phyloP scores from a whole-genome alignment of 306 rosid genomes.

The Casuarina cunninghamiana region DNA sequence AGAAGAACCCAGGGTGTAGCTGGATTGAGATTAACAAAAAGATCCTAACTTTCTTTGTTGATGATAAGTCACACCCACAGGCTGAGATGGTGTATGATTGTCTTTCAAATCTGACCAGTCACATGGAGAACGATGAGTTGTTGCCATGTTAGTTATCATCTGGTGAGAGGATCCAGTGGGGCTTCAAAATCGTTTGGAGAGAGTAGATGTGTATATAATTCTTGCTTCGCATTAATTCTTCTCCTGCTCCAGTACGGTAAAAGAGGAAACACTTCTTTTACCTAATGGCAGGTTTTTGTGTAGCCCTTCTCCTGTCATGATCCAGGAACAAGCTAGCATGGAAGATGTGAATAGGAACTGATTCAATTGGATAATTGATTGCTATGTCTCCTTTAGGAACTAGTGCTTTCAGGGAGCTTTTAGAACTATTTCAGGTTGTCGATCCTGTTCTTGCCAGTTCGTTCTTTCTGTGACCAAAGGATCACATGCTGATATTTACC shows the following conservation, averaged over 20 bases:
- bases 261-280: neutral
- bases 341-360: too few relatives aligned
- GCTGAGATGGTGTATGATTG: slow-evolving; percentile 50
- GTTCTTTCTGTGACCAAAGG: too few relatives aligned
- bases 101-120: slow-evolving; percentile 51
- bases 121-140: slow-evolving; percentile 55
- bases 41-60: slow-evolving; percentile 64
- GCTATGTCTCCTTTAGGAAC: too few relatives aligned
- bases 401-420: too few relatives aligned
- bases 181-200: neutral
- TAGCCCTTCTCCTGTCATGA: too few relatives aligned
- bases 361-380: too few relatives aligned
- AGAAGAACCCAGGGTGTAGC: slow-evolving; percentile 80
- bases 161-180: neutral
- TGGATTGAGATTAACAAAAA: slow-evolving; percentile 73
- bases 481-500: too few relatives aligned
- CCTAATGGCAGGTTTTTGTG: neutral
- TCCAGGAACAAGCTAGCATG: too few relatives aligned
- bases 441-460: too few relatives aligned
- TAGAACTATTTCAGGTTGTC: too few relatives aligned
- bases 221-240: neutral
- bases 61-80: slow-evolving; percentile 57
- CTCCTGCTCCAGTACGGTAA: neutral
- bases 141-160: slow-evolving; percentile 10
- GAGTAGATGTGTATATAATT: neutral